Conservation (phyloP, 768 basidiomycete species). For the Tremella fuciformis region DNA sequence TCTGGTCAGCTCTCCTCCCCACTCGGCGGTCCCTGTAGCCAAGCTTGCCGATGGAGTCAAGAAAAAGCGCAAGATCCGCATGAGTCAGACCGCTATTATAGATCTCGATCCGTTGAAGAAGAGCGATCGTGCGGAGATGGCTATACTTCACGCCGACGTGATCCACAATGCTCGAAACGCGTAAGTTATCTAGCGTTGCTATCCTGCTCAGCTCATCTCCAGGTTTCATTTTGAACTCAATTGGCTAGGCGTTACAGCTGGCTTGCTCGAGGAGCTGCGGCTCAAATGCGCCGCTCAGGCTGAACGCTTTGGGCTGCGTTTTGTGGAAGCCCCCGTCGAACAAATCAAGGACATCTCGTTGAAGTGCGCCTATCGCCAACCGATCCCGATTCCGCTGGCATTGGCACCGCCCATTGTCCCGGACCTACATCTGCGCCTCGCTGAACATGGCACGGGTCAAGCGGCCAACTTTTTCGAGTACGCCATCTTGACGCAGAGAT, state of each 20-base stretch:
- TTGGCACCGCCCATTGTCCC: conserved; percentile 67
- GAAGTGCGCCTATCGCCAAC: conserved; percentile 86
- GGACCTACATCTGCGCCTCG: conserved; percentile 65
- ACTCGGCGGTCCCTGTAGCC: conserved; percentile 12
- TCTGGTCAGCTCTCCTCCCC: conserved; percentile 23
- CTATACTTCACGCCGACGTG: conserved; percentile 86
- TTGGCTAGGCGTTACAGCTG: conserved; percentile 92
- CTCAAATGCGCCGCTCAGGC: conserved; percentile 76
- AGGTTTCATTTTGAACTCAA: conserved; percentile 92
- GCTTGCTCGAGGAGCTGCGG: conserved; percentile 82
- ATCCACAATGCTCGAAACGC: conserved; percentile 92
- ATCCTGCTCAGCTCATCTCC: conserved; percentile 5
- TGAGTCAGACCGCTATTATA: conserved; percentile 87
- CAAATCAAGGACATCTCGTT: conserved; percentile 83
- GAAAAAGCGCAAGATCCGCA: conserved; percentile 46
- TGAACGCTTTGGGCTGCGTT: conserved; percentile 81
- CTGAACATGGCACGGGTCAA: conserved; percentile 64
- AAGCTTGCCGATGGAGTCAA: conserved; percentile 21
- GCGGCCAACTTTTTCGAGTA: conserved; percentile 71
- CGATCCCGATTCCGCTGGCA: conserved; percentile 75
- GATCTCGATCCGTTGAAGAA: conserved; percentile 62
- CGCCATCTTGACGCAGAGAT: conserved; percentile 64
- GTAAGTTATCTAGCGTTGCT: conserved; percentile 28
- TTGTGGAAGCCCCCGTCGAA: conserved; percentile 89
- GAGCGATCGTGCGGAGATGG: conserved; percentile 83